Base-by-base conservation (phyloP, 83 land plant genomes). In the Isoetes engelmannii region DNA sequence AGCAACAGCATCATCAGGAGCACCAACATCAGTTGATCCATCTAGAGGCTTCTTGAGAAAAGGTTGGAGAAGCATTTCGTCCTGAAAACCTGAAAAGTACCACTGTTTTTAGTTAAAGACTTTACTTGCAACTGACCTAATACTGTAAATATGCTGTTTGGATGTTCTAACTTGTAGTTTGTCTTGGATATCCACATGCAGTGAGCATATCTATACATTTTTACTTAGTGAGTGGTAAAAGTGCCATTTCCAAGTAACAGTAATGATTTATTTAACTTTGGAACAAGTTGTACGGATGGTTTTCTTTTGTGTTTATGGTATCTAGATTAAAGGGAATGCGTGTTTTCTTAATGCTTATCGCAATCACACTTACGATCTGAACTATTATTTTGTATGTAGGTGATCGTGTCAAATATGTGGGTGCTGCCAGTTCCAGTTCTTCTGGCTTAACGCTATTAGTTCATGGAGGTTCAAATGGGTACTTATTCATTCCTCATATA, bases 341-440 rank as follows among this genome's bases (percentile, higher is more conserved):
- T 51, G 17, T 12, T 12, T 51, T 12, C 17, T 12, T 15, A 3
- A 19, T 59, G 9, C 19, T 20, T 37, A 2, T 59, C 18, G 28
- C 55, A 17, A 0, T 15, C 55, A 51, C 13, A 12, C 10, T 8
- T 50, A 50, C 13, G n/a, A 51, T 51, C 19, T 59, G 9, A 7
- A 59, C 28, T 44, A 1, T 21, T 48, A 3, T 20, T 42, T 56
- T 7, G 4, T 15, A 13, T 69, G 74, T 6, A 75, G 78, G 78
- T 49, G 78, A 75, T 63, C 78, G 78, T 10, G 78, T 75, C 67
- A 75, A 75, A 48, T 75, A 58, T 62, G 68, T 69, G 6, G 78
- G 78, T 53, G 53, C 74, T 50, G 21, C 61, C 2, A 59, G 66
- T 69, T 47, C 78, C 18, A 59, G 18, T 18, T 37, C 62, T 12